These are phyloP conservation scores for Lobulomyces angularis DNA, from an alignment of 192 early-diverging fungal genomes.

Conservation along the genomic window DNA sequence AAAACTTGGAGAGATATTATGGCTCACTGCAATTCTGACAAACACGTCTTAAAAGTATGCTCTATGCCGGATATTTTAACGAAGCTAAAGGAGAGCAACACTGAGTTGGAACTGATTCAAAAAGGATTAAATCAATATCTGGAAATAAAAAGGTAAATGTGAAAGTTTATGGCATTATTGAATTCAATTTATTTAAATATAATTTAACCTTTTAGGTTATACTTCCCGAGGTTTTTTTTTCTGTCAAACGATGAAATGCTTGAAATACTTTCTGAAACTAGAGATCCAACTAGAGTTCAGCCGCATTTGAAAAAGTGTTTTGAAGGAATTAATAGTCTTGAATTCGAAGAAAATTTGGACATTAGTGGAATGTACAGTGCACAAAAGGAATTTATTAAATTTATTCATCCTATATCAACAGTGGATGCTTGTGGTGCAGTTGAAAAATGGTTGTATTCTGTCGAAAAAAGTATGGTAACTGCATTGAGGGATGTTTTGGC, in stretches of 20 bases:
- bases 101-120: conserved; percentile 46
- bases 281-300: conserved; percentile 45
- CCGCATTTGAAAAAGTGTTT: conserved; percentile 55
- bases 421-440: conserved; percentile 39
- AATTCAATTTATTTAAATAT: no score
- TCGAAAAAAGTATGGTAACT: conserved; percentile 39
- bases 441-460: conserved; percentile 44
- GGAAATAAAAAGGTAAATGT: conserved; percentile 46
- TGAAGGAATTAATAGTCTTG: conserved; percentile 46
- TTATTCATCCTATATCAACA: conserved; percentile 28
- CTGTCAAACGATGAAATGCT: conserved; percentile 55
- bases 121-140: conserved; percentile 52
- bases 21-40: conserved; percentile 29
- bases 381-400: conserved; percentile 42
- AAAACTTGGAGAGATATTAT: conserved; percentile 53
- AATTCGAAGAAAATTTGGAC: conserved; percentile 39
- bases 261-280: conserved; percentile 46
- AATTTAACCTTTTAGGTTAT: no score
- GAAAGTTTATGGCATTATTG: no score
- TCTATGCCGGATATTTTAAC: conserved; percentile 38
- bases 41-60: conserved; percentile 35
- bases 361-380: conserved; percentile 46
- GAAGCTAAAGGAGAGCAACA: conserved; percentile 40
- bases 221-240: conserved; percentile 51
- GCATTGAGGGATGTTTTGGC: conserved; percentile 31